These are phyloP conservation scores for Cupressus sempervirens DNA, from an alignment of 75 land plant species.

Conservation along the genomic window DNA sequence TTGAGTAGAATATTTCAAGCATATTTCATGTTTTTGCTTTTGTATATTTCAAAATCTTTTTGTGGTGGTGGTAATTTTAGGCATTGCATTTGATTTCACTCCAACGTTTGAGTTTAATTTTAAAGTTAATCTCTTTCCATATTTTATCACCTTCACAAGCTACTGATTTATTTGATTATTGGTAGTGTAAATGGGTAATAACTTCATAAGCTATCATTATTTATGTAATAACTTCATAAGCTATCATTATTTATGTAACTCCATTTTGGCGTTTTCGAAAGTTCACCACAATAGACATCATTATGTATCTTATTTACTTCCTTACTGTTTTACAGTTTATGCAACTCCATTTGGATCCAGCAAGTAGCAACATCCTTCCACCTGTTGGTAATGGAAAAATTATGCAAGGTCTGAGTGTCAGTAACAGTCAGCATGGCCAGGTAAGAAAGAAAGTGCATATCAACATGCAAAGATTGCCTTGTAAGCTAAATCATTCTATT, in stretches of 20 bases:
- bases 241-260: background rate
- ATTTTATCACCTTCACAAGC: background rate
- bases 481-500: background rate
- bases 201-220: background rate
- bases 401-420: slow-evolving; percentile 62
- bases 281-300: background rate
- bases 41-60: background rate
- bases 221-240: background rate
- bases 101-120: background rate
- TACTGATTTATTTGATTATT: background rate
- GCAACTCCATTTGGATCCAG: slow-evolving; percentile 86
- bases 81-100: background rate
- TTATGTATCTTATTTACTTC: background rate
- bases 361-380: slow-evolving; percentile 70
- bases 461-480: background rate
- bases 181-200: background rate
- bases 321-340: slow-evolving; percentile 52
- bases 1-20: background rate
- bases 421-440: slow-evolving; percentile 90
- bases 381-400: slow-evolving; percentile 66
- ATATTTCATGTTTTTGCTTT: background rate
- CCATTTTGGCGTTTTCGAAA: background rate
- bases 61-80: background rate
- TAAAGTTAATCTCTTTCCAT: background rate
- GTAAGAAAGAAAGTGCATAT: slow-evolving; percentile 26